Base-by-base conservation (phyloP, 768 basidiomycete species). In the Boletus rubroflammeus region DNA sequence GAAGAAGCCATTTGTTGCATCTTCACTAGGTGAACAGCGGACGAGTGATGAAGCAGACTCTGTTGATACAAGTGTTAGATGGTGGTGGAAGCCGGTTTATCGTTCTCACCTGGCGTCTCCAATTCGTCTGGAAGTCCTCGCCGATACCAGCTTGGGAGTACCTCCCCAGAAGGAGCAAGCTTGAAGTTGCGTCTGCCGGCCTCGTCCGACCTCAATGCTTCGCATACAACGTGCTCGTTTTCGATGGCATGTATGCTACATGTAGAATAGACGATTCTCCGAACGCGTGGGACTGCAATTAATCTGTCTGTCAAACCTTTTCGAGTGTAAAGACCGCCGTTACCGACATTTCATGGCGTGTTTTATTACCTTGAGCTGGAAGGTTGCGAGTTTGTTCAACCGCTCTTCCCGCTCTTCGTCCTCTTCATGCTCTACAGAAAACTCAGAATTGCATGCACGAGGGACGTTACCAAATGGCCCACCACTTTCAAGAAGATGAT, bases 1-100 rank as follows among this genome's bases (percentile, higher is more conserved):
- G 62, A 99, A 99, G 76, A 99, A 99, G 0, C 97, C 97, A 64
- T 98, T 98, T 13, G 91, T 93, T 35, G 81, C 83, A 64, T 98
- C 94, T 56, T 88, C 90, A 50, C 85, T 83, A 14, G 91, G 84
- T 26, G 80, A 79, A 67, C 90, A 93, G 17, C 91, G 83, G 26
- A 93, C 63, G 19, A 90, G 67, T 11, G 83, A 83, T 5, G 74
- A 69, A 5, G 88, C 85, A 54, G 82, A 68, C 21, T 67, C 85
- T 86, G 57, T 26, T n/a, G n/a, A 47, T 38, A 6, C 35, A 11
- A 31, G 9, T 14, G 9, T 39, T 25, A 55, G 26, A 13, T 17
- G 8, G 46, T 5, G 15, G 17, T 21, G 9, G 19, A 35, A 21
- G 23, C 15, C 35, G 21, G 28, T 13, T 39, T 26, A 26, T 38